Evolutionary conservation across 305 asterid genomes (phyloP).

Genomic region (Fraxinus nigra): DNA sequence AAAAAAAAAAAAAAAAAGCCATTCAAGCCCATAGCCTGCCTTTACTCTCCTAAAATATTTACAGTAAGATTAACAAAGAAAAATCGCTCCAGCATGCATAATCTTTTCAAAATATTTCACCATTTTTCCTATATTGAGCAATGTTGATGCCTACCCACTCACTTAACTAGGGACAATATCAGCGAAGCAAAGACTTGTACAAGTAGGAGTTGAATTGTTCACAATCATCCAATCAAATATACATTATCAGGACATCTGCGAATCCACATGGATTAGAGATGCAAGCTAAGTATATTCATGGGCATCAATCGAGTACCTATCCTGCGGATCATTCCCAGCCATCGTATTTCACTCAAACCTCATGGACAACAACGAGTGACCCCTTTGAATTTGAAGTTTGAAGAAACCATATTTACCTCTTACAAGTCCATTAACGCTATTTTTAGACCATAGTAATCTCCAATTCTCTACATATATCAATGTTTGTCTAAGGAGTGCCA

Average conservation of each 20-base stretch:
- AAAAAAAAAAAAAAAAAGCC: not conserved
- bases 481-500: not conserved
- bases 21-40: not conserved
- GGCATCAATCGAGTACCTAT: not conserved
- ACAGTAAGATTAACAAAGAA: not conserved
- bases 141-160: not conserved
- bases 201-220: not conserved
- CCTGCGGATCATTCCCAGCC: not conserved
- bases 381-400: not conserved
- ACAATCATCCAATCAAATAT: not conserved
- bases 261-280: not conserved
- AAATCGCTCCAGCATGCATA: not conserved
- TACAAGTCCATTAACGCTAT: not conserved
- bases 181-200: not conserved
- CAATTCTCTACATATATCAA: not conserved
- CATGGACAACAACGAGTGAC: not conserved
- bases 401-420: not conserved
- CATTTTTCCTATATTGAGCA: not conserved
- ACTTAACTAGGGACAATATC: not conserved
- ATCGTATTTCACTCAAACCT: not conserved
- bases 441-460: not conserved
- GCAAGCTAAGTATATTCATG: not conserved
- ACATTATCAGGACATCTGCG: not conserved
- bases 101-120: not conserved
- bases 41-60: not conserved